Evolutionary conservation across 495 filamentous ascomycete genomes (phyloP).

Genomic region (Talaromyces wortmannii): DNA sequence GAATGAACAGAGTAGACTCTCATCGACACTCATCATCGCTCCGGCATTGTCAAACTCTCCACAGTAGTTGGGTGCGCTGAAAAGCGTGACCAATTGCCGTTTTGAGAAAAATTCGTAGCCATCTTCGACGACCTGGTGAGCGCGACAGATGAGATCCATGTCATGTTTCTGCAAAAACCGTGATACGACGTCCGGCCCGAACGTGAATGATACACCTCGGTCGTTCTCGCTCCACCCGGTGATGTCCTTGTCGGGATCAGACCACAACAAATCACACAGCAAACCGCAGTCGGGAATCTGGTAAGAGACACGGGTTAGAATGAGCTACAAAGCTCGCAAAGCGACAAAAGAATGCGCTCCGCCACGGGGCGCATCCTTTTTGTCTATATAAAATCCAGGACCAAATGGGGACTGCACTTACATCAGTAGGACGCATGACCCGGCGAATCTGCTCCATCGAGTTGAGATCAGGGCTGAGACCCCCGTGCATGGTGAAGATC

Average conservation of each 20-base stretch:
- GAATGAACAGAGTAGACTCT: conserved; percentile 97
- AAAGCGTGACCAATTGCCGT: conserved; percentile 92
- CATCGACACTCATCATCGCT: conserved; percentile 99
- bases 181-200: conserved; percentile 97
- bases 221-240: conserved; percentile 99
- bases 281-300: conserved; percentile 98
- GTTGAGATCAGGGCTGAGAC: conserved; percentile 93
- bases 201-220: conserved; percentile 96
- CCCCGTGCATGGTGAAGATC: conserved; percentile 99
- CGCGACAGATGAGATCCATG: conserved; percentile 98
- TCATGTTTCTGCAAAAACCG: conserved; percentile 99
- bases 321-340: conserved; percentile 25
- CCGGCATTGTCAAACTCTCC: conserved; percentile 99
- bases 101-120: conserved; percentile 99
- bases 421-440: conserved; percentile 98
- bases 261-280: conserved; percentile 96
- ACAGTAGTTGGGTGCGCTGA: conserved; percentile 98
- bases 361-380: no score
- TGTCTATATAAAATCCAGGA: conserved; percentile 7
- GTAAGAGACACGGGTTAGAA: conserved; percentile 41
- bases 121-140: conserved; percentile 98
- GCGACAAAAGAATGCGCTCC: neutral
- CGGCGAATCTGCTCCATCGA: conserved; percentile 99
- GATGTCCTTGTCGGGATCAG: conserved; percentile 98
- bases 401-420: conserved; percentile 45